These are phyloP conservation scores for Fusarium musae DNA, from an alignment of 2,329 filamentous ascomycete species.

Conservation along the genomic window DNA sequence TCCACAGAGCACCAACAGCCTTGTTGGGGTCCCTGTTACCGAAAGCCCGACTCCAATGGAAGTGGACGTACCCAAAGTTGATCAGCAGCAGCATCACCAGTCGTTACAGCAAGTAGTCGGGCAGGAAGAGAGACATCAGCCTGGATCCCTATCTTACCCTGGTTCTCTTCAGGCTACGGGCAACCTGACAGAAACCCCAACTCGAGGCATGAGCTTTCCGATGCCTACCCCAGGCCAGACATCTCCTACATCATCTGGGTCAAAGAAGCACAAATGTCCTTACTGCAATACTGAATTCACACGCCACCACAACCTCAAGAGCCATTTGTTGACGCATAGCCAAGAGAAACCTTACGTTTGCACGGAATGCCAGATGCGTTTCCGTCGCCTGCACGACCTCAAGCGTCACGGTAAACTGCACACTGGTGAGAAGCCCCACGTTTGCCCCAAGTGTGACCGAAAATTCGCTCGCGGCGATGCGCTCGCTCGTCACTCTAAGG, in stretches of 20 bases:
- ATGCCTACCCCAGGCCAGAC: constrained; percentile 58
- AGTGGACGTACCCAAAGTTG: constrained; percentile 54
- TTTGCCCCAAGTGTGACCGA: constrained; percentile 92
- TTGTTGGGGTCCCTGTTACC: constrained; percentile 57
- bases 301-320: constrained; percentile 96
- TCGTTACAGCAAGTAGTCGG: constrained; percentile 54
- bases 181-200: constrained; percentile 57
- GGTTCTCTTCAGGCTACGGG: constrained; percentile 59
- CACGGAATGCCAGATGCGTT: constrained; percentile 91
- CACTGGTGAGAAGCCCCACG: constrained; percentile 94
- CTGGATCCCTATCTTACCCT: constrained; percentile 66
- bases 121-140: constrained; percentile 63
- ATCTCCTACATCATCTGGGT: constrained; percentile 67
- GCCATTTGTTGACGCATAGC: constrained; percentile 94
- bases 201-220: constrained; percentile 68
- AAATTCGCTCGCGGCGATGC: constrained; percentile 97
- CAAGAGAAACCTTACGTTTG: constrained; percentile 98
- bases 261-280: constrained; percentile 95
- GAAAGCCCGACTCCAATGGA: constrained; percentile 67
- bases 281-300: constrained; percentile 98
- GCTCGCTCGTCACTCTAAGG: constrained; percentile 93
- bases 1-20: constrained; percentile 57
- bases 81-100: constrained; percentile 47
- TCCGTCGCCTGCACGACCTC: constrained; percentile 90
- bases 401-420: constrained; percentile 97